Conservation (phyloP, 768 basidiomycete species). For the Lanmaoa pseudosensibilis region DNA sequence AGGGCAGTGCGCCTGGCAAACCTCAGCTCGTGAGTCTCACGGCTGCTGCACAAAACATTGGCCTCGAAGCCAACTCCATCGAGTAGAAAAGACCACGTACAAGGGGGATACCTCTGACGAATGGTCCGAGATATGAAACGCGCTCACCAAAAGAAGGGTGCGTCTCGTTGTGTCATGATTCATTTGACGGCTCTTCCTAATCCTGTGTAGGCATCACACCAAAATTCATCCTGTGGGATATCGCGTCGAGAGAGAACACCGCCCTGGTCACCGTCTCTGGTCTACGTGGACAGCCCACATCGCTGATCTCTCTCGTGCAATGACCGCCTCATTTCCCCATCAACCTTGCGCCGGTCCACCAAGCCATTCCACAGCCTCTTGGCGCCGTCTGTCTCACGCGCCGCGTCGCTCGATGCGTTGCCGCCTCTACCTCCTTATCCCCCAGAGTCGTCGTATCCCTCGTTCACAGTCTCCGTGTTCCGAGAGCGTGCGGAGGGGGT, state of each 20-base stretch:
- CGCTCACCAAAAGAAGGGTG: conserved; percentile 68
- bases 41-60: conserved; percentile 66
- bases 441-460: conserved; percentile 46
- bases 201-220: conserved; percentile 65
- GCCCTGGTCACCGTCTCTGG: too few species aligned
- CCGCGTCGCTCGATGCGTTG: conserved; percentile 42
- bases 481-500: too few species aligned
- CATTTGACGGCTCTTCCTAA: background rate
- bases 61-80: conserved; percentile 59
- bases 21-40: conserved; percentile 74
- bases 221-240: conserved; percentile 69
- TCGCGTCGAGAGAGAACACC: conserved; percentile 47
- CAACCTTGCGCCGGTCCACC: conserved; percentile 41
- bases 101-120: conserved; percentile 53
- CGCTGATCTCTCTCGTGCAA: conserved; percentile 33
- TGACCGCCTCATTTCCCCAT: conserved; percentile 42
- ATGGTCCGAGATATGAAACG: conserved; percentile 70
- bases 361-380: conserved; percentile 43
- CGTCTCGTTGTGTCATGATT: conserved; percentile 25
- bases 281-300: conserved; percentile 30
- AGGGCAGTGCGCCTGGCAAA: conserved; percentile 63
- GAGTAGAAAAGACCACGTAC: conserved; percentile 73
- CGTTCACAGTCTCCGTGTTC: conserved; percentile 45
- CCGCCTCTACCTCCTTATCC: conserved; percentile 52
- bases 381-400: conserved; percentile 33